Base-by-base conservation (phyloP, 306 rosid genomes). In the Oemleria cerasiformis region DNA sequence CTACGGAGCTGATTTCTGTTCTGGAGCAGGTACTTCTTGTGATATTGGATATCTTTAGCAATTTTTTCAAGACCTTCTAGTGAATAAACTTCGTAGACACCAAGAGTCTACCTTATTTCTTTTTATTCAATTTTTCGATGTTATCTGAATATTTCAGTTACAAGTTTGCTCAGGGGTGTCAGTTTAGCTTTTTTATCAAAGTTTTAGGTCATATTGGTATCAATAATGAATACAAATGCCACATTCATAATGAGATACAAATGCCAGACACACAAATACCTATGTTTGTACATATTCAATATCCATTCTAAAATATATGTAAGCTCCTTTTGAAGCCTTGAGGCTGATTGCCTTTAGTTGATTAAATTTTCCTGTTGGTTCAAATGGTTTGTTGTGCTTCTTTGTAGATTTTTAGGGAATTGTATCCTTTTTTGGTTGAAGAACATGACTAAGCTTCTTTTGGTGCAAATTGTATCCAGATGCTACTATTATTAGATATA, bases 1-100 rank as follows among this genome's bases (percentile, higher is more conserved):
- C 99, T 39, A 81, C 85, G 79, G 97, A 89, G 84, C 91, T 94
- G 69, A 88, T 94, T 82, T 91, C 96, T 85, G 90, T 89, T 78
- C 85, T 94, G 63, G 99, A 94, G 85, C 99, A 89, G 99, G 99
- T 94, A 81, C 76, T 72, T 58, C n/a, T 54, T 73, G n/a, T 75
- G 66, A 54, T 50, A 40, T 40, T 58, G 39, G 34, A 30, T 30
- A 1, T 30, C 36, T 30, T 30, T 30, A 30, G 36, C 36, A 30
- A 3, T 30, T 30, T 30, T 30, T 30, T 30, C 36, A 30, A 30
- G n/a, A 60, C 40, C 56, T 42, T 49, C 6, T 16, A n/a, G 44
- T 54, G 58, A 63, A 36, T 49, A 43, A 56, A 34, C 15, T 63
- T n/a, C 30, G 44, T 16, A 10, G 56, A 38, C 30, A 34, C 21